Conservation (phyloP, 2,329 filamentous ascomycete genomes). For the Scopulariopsis brevicaulis region DNA sequence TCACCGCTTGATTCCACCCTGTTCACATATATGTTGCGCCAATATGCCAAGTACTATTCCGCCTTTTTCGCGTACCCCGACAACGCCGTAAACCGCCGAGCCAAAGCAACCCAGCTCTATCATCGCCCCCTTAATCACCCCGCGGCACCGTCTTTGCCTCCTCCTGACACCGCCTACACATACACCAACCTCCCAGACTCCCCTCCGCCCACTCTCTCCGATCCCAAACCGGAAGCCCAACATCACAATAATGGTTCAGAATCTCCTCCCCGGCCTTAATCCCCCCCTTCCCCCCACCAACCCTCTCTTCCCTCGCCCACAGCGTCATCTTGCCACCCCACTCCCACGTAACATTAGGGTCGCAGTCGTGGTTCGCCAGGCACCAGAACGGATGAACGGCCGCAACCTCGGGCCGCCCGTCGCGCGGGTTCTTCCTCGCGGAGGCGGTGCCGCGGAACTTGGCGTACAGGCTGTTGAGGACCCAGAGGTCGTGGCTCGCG, state of each 20-base stretch:
- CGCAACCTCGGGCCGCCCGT: slow-evolving; percentile 79
- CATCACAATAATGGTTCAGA: slow-evolving; percentile 88
- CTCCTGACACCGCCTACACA: slow-evolving; percentile 70
- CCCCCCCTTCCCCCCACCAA: slow-evolving; percentile 43
- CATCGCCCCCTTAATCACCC: not conserved
- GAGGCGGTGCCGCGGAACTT: slow-evolving; percentile 93
- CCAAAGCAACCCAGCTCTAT: not conserved
- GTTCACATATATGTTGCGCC: no score
- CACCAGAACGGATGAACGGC: slow-evolving; percentile 96
- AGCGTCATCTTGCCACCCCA: slow-evolving; percentile 75
- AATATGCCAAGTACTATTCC: no score
- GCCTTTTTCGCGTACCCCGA: not conserved
- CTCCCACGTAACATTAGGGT: slow-evolving; percentile 91
- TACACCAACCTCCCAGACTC: slow-evolving; percentile 78
- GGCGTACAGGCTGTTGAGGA: slow-evolving; percentile 82
- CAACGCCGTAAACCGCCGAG: not conserved
- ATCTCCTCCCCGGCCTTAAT: slow-evolving; percentile 76
- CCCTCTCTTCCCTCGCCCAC: slow-evolving; percentile 45
- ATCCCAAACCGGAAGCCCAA: slow-evolving; percentile 64
- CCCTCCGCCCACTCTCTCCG: slow-evolving; percentile 82
- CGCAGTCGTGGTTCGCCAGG: slow-evolving; percentile 89
- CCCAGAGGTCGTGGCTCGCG: slow-evolving; percentile 59
- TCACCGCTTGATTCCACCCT: no score
- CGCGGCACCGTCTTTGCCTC: slow-evolving; percentile 37
- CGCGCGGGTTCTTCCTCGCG: slow-evolving; percentile 63